Conservation (phyloP, 2,329 filamentous ascomycete species). For the Hymenoscyphus occultus region DNA sequence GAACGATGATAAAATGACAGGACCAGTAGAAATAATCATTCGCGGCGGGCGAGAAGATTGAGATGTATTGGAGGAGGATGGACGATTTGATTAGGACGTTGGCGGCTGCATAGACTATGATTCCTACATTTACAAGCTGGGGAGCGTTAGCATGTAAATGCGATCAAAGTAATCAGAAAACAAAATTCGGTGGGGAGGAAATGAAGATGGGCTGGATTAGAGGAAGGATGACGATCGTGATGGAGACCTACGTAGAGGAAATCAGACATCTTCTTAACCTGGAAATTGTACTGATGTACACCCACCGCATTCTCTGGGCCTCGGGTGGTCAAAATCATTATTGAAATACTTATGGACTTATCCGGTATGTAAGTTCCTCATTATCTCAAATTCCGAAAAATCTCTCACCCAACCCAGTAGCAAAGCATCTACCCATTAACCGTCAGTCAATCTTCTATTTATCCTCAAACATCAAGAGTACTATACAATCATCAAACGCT, state of each 20-base stretch:
- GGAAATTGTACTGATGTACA: neutral
- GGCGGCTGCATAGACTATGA: neutral
- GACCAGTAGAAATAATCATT: neutral
- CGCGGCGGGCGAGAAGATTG: neutral
- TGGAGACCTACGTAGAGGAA: neutral
- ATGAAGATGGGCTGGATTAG: neutral
- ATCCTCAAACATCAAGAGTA: neutral
- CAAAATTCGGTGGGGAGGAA: neutral
- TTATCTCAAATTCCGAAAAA: neutral
- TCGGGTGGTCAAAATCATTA: neutral
- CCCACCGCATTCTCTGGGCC: neutral
- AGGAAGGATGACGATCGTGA: neutral
- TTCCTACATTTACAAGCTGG: neutral
- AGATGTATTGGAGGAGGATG: constrained; percentile 2
- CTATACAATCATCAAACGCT: neutral
- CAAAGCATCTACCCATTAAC: neutral
- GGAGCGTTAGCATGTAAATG: neutral
- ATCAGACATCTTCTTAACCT: neutral
- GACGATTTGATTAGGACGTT: neutral
- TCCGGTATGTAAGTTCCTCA: neutral
- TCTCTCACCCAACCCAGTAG: neutral
- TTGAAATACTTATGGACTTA: neutral
- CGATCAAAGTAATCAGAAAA: neutral
- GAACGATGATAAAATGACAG: neutral
- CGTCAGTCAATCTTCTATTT: neutral